Percentiles rank a stretch among this genome's conserved stretches.
These are phyloP conservation scores for Arctostaphylos glauca DNA, from an alignment of 148 eudicot genomes.

Conservation along the genomic window DNA sequence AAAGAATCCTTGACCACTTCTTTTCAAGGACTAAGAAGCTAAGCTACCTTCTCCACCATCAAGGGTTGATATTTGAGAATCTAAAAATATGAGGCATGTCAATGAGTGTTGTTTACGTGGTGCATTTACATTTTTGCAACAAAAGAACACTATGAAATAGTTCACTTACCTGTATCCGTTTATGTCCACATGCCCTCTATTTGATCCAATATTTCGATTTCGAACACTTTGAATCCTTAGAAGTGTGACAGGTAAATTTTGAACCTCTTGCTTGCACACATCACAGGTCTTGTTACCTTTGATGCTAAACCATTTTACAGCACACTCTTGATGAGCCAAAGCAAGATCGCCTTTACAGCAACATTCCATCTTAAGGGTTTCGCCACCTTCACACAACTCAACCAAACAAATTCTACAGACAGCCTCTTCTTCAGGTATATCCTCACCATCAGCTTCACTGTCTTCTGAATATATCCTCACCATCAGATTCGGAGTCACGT, in stretches of 20 bases:
- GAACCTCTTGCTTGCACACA: conserved; percentile 84
- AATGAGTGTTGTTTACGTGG: not conserved
- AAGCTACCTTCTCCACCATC: not conserved
- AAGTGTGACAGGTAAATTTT: conserved; percentile 86
- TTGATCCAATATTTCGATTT: conserved; percentile 31
- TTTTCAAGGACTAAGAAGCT: not conserved
- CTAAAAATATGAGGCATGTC: not conserved
- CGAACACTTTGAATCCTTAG: conserved; percentile 61
- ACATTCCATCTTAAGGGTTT: conserved; percentile 94
- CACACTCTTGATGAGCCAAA: conserved; percentile 90
- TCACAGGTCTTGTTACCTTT: conserved; percentile 92
- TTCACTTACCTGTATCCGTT: conserved; percentile 62
- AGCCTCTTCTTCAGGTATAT: conserved; percentile 93
- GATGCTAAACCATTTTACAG: conserved; percentile 89
- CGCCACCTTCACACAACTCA: conserved; percentile 86
- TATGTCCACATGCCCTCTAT: conserved; percentile 35
- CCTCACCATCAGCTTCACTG: conserved; percentile 58
- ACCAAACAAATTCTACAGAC: conserved; percentile 89
- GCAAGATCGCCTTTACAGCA: conserved; percentile 96
- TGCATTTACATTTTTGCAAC: not conserved
- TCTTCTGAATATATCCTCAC: conserved; percentile 57
- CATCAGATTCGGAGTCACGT: no score
- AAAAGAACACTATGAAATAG: not conserved
- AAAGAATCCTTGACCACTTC: not conserved
- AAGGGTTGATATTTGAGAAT: conserved; percentile 2